These are phyloP conservation scores for Fusarium sp. DNA, from an alignment of 2,329 filamentous ascomycete genomes.

Conservation along the genomic window DNA sequence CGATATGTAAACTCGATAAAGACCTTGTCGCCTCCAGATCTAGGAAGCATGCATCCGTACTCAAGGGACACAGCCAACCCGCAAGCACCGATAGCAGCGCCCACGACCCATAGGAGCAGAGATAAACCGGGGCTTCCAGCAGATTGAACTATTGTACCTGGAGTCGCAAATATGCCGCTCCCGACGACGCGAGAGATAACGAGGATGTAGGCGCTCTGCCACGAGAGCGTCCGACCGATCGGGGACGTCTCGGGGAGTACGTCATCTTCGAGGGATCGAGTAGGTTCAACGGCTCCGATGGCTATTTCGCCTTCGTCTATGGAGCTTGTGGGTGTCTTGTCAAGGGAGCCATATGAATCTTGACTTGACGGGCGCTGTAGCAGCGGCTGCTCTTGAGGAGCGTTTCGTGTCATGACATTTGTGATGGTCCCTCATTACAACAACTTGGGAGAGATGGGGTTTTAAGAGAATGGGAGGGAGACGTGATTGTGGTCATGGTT, in stretches of 20 bases:
- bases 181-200: conserved; percentile 77
- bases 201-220: conserved; percentile 74
- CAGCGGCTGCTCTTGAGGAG: conserved; percentile 14
- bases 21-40: conserved; percentile 76
- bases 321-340: background rate
- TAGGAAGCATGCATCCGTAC: conserved; percentile 77
- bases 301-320: conserved; percentile 21
- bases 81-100: conserved; percentile 70
- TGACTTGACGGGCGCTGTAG: conserved; percentile 11
- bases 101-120: conserved; percentile 72
- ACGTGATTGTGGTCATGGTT: conserved; percentile 12
- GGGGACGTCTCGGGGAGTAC: conserved; percentile 70
- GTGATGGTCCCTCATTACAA: background rate
- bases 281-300: background rate
- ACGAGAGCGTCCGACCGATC: conserved; percentile 69
- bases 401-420: conserved; percentile 12
- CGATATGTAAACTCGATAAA: conserved; percentile 78
- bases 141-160: conserved; percentile 73
- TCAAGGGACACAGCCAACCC: conserved; percentile 74
- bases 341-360: conserved; percentile 4
- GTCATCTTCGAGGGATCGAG: conserved; percentile 63
- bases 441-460: background rate
- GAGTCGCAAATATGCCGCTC: conserved; percentile 79
- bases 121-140: conserved; percentile 76
- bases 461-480: background rate